Evolutionary conservation across 1,284 basidiomycete genomes (phyloP), one percentile per base, ranked within the genome.

Genomic region (Ganoderma leucocontextum): DNA sequence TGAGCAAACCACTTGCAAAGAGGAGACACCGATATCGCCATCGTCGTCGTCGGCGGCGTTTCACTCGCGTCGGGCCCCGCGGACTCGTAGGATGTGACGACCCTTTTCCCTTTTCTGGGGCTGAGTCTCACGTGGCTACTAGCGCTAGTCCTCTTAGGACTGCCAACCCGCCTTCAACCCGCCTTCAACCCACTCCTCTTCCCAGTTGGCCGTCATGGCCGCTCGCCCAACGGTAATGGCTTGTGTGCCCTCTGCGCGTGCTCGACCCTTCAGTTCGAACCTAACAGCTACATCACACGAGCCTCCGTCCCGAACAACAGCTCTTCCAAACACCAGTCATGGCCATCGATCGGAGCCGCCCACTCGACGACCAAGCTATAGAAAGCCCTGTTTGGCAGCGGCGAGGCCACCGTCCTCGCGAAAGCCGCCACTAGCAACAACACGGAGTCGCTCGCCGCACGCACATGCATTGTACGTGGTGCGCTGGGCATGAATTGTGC

Each of bases 31-130:
- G 58, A 60, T 60, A 60, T 60, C 38, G 10, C 58, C 58, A n/a
- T 41, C 36, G 10, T n/a, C 10, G 58, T 25, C 33, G 33, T 7
- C 5, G 35, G 0, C 19, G 33, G 35, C 52, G 19, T n/a, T 36
- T 38, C 29, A 55, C 33, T 19, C 9, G 55, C 10, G 55, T 39
- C n/a, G 38, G 38, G 9, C 22, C 47, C 10, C 22, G 47, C 22
- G 58, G 58, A 39, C 13, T 39, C 36, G 58, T 60, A 60, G 35
- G 55, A 58, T 58, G 55, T 58, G 55, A 60, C 58, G n/a, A 25
- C 19, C 13, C n/a, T 36, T n/a, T 60, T 60, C 17, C 58, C 58
- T 19, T 60, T 41, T 60, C 29, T 2, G 52, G 52, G 22, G 0
- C 47, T 1, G 5, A 12, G 12, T 49, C 22, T 22, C 47, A 49